Conservation (phyloP, 352 stramenopile genomes). For the Phytophthora ohioensis region DNA sequence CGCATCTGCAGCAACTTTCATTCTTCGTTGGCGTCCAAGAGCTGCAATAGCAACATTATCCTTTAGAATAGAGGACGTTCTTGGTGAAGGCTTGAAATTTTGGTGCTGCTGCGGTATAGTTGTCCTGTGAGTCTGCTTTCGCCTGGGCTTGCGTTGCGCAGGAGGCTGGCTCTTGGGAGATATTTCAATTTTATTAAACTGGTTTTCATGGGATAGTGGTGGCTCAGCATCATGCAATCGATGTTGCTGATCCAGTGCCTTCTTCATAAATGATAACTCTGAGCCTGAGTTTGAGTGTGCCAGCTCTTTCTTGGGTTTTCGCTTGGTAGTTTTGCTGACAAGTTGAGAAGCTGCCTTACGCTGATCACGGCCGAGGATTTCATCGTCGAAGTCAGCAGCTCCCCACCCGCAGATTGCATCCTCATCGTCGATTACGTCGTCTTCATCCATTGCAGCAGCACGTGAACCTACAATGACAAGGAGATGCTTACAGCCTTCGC, state of each 20-base stretch:
- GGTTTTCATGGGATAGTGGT: background rate
- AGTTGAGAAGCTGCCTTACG: background rate
- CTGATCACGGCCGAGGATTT: conserved; percentile 5
- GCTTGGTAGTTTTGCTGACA: conserved; percentile 4
- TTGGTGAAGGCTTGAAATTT: conserved; percentile 16
- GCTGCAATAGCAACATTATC: conserved; percentile 35
- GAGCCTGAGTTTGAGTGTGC: conserved; percentile 2
- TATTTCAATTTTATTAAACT: background rate
- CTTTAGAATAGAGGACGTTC: conserved; percentile 7
- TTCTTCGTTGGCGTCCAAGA: conserved; percentile 27
- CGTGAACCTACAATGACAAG: background rate
- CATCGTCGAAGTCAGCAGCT: conserved; percentile 31
- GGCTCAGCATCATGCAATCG: background rate
- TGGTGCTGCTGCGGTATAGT: background rate
- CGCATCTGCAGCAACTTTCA: conserved; percentile 27
- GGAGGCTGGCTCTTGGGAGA: background rate
- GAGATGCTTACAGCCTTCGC: background rate
- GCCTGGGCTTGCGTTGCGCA: conserved; percentile 2
- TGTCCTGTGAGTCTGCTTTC: background rate
- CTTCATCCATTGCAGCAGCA: conserved; percentile 8
- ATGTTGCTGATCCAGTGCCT: background rate
- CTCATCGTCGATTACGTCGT: conserved; percentile 16
- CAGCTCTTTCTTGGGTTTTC: conserved; percentile 6
- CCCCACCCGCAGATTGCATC: conserved; percentile 40
- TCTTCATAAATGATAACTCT: background rate